Conservation (phyloP, 192 early-diverging fungal genomes). For the Umbelopsis vinacea region DNA sequence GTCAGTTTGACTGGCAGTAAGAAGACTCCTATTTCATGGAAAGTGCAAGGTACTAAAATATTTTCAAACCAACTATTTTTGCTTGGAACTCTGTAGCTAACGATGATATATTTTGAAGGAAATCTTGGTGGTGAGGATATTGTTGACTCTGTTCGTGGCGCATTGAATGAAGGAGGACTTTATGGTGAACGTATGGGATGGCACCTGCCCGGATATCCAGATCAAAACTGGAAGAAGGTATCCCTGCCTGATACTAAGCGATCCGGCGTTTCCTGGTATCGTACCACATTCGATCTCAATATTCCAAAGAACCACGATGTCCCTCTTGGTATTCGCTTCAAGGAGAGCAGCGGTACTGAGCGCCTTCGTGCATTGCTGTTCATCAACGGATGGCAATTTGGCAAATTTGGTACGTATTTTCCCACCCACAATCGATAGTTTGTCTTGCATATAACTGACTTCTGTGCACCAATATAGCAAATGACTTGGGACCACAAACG, state of each 20-base stretch:
- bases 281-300: constrained; percentile 23
- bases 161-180: constrained; percentile 26
- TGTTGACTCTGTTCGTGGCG: constrained; percentile 8
- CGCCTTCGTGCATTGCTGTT: constrained; percentile 5
- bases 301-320: constrained; percentile 11
- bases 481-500: constrained; percentile 15
- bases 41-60: constrained; percentile 15
- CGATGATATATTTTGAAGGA: not conserved
- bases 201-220: constrained; percentile 24
- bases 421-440: no score
- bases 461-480: not conserved
- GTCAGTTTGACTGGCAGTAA: constrained; percentile 8
- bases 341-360: not conserved
- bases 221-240: not conserved
- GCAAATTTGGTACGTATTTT: not conserved
- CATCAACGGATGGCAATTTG: constrained; percentile 29
- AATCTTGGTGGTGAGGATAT: constrained; percentile 30
- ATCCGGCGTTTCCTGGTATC: constrained; percentile 24
- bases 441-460: not conserved
- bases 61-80: no score
- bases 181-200: constrained; percentile 24
- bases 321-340: constrained; percentile 16
- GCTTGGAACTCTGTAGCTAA: no score
- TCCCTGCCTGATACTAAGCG: not conserved
- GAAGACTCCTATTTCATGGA: constrained; percentile 20